A percentile compares a stretch with the other conserved stretches of the same genome.
phyloP scores from a whole-genome alignment of 495 filamentous ascomycete genomes.

The Penicillium crystallinum region DNA sequence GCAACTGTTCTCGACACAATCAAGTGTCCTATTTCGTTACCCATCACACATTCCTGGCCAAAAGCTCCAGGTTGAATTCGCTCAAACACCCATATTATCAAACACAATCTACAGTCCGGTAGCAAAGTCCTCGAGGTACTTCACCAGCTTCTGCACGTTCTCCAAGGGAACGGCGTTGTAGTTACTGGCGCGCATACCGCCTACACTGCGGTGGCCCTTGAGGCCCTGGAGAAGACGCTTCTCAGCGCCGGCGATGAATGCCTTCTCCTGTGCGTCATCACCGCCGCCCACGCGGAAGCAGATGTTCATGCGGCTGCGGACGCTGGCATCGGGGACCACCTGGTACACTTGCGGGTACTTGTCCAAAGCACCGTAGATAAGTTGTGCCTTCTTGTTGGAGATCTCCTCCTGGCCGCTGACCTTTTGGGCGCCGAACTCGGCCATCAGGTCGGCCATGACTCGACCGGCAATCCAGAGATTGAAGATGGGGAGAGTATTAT shows the following conservation, averaged over 20 bases:
- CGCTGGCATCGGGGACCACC: constrained; percentile 66
- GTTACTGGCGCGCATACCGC: constrained; percentile 48
- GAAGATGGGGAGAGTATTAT: constrained; percentile 94
- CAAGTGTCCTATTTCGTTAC: constrained; percentile 10
- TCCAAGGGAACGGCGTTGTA: constrained; percentile 60
- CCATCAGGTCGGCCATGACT: constrained; percentile 67
- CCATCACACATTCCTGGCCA: constrained; percentile 6
- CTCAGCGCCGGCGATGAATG: constrained; percentile 65
- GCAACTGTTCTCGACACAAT: constrained; percentile 10
- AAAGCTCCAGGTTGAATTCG: constrained; percentile 15
- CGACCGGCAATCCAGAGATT: constrained; percentile 84
- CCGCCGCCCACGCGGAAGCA: constrained; percentile 67
- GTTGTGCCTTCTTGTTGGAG: constrained; percentile 63
- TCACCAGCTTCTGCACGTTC: constrained; percentile 56
- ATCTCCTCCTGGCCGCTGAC: constrained; percentile 61
- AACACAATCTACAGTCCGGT: constrained; percentile 16
- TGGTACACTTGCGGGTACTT: constrained; percentile 61
- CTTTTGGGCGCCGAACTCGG: constrained; percentile 53
- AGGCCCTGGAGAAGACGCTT: constrained; percentile 55
- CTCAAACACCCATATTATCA: constrained; percentile 2
- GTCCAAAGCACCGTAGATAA: constrained; percentile 72
- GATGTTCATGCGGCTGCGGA: constrained; percentile 84
- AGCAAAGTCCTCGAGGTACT: constrained; percentile 58
- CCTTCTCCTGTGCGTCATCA: constrained; percentile 62
- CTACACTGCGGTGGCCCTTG: constrained; percentile 78